Percentiles rank a stretch among this genome's conserved stretches.
phyloP scores from a whole-genome alignment of 805 yeast species.

The Pichia scutulata region DNA sequence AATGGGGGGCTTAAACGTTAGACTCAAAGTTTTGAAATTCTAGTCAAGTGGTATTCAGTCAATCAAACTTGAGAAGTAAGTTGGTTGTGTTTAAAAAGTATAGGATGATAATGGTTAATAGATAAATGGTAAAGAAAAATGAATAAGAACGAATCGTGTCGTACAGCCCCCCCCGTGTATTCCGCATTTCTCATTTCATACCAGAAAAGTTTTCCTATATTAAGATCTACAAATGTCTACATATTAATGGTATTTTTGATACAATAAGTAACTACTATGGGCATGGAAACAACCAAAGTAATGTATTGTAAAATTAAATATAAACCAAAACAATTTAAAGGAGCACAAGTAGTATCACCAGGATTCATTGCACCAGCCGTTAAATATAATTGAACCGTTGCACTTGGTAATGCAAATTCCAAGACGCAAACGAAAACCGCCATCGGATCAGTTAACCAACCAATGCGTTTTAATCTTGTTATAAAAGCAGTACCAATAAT shows the following conservation, averaged over 20 bases:
- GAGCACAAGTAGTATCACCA: conserved; percentile 33
- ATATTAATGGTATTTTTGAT: conserved; percentile 24
- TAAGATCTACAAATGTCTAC: background rate
- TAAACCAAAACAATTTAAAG: conserved; percentile 50
- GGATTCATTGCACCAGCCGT: conserved; percentile 52
- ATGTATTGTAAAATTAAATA: conserved; percentile 43
- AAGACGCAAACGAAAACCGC: conserved; percentile 37
- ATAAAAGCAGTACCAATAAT: conserved; percentile 46
- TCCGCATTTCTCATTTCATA: background rate
- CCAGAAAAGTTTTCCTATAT: background rate
- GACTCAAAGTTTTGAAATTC: too few species aligned
- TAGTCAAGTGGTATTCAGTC: too few species aligned
- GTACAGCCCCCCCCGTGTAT: background rate
- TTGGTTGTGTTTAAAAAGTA: too few species aligned
- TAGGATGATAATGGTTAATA: too few species aligned
- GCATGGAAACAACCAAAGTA: conserved; percentile 38
- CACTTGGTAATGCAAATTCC: conserved; percentile 48
- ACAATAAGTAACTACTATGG: conserved; percentile 42
- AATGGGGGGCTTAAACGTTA: too few species aligned
- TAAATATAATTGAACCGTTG: conserved; percentile 51
- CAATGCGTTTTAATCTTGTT: conserved; percentile 36
- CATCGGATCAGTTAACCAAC: conserved; percentile 40
- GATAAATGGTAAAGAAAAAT: too few species aligned
- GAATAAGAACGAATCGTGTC: too few species aligned
- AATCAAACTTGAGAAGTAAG: too few species aligned